A percentile compares a stretch with the other conserved stretches of the same genome.
Evolutionary conservation across 1,139 yeast genomes (phyloP).

Genomic region (Saccharomyces hybrid): DNA sequence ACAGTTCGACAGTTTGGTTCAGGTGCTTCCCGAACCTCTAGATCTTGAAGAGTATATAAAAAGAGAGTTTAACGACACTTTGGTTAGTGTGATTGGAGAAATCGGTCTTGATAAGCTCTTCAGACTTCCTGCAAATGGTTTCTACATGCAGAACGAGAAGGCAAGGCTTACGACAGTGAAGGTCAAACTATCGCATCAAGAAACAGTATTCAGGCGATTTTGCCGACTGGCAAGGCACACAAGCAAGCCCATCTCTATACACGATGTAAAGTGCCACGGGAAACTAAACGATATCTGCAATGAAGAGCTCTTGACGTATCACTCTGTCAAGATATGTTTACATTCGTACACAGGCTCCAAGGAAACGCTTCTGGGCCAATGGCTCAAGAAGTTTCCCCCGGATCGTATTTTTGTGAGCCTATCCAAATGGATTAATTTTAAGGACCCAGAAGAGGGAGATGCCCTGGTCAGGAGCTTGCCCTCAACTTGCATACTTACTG

Average conservation of each 20-base stretch:
- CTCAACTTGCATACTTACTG: constrained; percentile 38
- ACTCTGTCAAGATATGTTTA: constrained; percentile 41
- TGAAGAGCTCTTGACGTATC: constrained; percentile 16
- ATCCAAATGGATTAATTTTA: constrained; percentile 51
- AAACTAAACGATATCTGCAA: constrained; percentile 42
- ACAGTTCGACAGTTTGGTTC: constrained; percentile 39
- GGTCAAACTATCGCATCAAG: constrained; percentile 62
- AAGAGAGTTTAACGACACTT: constrained; percentile 34
- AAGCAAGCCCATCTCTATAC: constrained; percentile 58
- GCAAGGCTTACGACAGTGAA: constrained; percentile 37
- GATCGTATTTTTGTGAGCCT: constrained; percentile 45
- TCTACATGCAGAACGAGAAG: constrained; percentile 36
- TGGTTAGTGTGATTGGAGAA: constrained; percentile 57
- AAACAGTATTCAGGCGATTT: constrained; percentile 42
- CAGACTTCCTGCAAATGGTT: constrained; percentile 57
- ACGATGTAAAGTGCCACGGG: constrained; percentile 78
- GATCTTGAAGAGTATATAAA: constrained; percentile 30
- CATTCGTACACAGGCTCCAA: constrained; percentile 85
- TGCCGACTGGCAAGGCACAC: constrained; percentile 46
- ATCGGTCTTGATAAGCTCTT: constrained; percentile 79
- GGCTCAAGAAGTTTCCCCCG: constrained; percentile 37
- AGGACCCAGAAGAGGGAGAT: constrained; percentile 28
- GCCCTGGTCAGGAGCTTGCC: constrained; percentile 35
- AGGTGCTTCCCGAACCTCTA: constrained; percentile 55
- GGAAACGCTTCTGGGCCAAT: constrained; percentile 48